These are phyloP conservation scores for Microcos paniculata DNA, from an alignment of 345 rosid genomes.

Conservation along the genomic window DNA sequence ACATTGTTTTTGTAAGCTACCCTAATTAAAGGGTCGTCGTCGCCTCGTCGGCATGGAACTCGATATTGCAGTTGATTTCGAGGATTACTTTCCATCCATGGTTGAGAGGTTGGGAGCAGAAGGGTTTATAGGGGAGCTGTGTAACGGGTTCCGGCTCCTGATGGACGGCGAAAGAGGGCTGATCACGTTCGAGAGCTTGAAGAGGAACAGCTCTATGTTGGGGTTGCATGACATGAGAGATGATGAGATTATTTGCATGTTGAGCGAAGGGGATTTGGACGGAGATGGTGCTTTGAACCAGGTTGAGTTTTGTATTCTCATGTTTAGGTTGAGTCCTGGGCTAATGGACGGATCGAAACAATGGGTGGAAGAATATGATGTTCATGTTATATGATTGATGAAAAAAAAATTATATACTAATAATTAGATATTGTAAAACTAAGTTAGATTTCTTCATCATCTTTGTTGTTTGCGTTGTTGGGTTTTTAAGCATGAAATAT, in stretches of 20 bases:
- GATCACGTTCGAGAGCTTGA: conserved; percentile 71
- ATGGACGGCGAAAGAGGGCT: conserved; percentile 64
- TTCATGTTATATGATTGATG: too few relatives aligned
- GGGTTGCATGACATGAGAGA: conserved; percentile 58
- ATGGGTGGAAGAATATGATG: conserved; percentile 26
- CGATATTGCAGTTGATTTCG: conserved; percentile 38
- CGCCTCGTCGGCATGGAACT: conserved; percentile 28
- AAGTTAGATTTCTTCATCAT: neutral
- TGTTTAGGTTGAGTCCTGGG: conserved; percentile 64
- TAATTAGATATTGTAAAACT: neutral
- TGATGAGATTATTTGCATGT: conserved; percentile 59
- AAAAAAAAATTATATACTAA: neutral
- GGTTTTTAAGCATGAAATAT: neutral
- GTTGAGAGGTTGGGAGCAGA: conserved; percentile 49
- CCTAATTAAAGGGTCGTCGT: too few relatives aligned
- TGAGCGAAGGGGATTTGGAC: conserved; percentile 63
- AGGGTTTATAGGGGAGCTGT: conserved; percentile 55
- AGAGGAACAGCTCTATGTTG: conserved; percentile 47
- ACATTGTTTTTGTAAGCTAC: neutral
- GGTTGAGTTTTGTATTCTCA: conserved; percentile 66
- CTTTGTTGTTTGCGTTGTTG: neutral
- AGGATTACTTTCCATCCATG: conserved; percentile 66
- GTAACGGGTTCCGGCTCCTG: conserved; percentile 52
- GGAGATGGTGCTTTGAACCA: conserved; percentile 68
- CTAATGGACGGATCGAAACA: conserved; percentile 38